Conservation (phyloP, 73 alveolate genomes). For the Paramecium sonneborni region DNA sequence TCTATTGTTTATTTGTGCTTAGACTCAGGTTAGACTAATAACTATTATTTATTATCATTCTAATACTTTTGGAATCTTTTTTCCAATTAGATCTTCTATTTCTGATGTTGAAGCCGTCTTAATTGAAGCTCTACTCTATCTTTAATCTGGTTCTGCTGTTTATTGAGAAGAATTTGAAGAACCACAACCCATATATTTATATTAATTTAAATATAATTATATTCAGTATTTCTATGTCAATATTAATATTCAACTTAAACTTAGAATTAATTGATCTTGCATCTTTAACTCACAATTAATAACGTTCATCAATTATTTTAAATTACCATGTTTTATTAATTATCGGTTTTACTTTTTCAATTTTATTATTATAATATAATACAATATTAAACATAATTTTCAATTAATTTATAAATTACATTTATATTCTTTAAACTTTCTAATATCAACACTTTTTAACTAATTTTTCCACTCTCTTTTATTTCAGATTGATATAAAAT, state of each 20-base stretch:
- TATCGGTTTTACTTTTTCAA: neutral
- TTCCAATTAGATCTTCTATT: slow-evolving; percentile 47
- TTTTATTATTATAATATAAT: neutral
- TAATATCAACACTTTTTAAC: too few species aligned
- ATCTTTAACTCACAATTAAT: neutral
- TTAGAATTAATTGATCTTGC: neutral
- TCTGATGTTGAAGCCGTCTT: slow-evolving; percentile 29
- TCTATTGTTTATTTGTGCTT: slow-evolving; percentile 10
- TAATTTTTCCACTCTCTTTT: neutral
- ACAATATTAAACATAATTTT: neutral
- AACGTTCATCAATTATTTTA: neutral
- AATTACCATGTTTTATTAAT: neutral
- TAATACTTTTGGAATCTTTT: slow-evolving; percentile 33
- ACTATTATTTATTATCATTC: neutral
- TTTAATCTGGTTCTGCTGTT: slow-evolving; percentile 35
- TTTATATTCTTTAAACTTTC: neutral
- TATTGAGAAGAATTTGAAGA: slow-evolving; percentile 11
- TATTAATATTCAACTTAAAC: neutral
- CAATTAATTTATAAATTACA: neutral
- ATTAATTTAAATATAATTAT: slow-evolving; percentile 2
- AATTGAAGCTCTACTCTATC: neutral
- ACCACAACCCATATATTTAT: slow-evolving; percentile 53
- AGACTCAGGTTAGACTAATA: slow-evolving; percentile 12
- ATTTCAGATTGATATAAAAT: neutral
- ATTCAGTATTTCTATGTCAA: neutral